Evolutionary conservation across 139 green algal species (phyloP).

Genomic region (Coccomyxa sp.): DNA sequence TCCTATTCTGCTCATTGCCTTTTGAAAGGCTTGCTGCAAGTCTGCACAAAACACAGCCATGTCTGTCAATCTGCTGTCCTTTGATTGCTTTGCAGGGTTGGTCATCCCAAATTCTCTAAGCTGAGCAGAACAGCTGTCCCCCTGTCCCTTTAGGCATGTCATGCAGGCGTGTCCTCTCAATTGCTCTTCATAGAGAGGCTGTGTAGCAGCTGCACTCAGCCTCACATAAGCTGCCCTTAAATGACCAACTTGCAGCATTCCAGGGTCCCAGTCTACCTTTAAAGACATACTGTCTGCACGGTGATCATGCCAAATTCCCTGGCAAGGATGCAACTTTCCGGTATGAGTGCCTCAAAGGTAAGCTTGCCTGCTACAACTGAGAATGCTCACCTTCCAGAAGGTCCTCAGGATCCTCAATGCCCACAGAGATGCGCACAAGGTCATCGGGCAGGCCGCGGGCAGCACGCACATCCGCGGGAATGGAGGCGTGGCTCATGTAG

Average conservation of each 20-base stretch:
- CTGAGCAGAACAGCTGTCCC: not conserved
- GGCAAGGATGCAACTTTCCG: not conserved
- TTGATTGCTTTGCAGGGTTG: too few relatives aligned
- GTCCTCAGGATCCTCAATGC: conserved; percentile 86
- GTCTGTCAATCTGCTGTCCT: not conserved
- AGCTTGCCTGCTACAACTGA: not conserved
- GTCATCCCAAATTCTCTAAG: too few relatives aligned
- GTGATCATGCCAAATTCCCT: not conserved
- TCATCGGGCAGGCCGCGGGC: conserved; percentile 90
- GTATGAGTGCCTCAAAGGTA: not conserved
- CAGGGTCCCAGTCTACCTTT: not conserved
- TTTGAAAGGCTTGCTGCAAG: conserved; percentile 54
- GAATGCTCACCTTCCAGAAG: conserved; percentile 53
- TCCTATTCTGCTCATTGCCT: conserved; percentile 28
- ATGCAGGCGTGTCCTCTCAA: too few relatives aligned
- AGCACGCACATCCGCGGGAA: conserved; percentile 79
- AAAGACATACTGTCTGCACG: not conserved
- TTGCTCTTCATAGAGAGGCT: not conserved
- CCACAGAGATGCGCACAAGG: conserved; percentile 88
- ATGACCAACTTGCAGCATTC: not conserved
- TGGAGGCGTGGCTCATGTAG: conserved; percentile 97
- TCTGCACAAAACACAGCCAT: conserved; percentile 20
- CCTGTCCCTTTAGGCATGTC: too few relatives aligned
- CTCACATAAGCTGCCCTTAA: not conserved
- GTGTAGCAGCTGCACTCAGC: not conserved